phyloP scores from a whole-genome alignment of 768 basidiomycete species.

The Mycena vulgaris region DNA sequence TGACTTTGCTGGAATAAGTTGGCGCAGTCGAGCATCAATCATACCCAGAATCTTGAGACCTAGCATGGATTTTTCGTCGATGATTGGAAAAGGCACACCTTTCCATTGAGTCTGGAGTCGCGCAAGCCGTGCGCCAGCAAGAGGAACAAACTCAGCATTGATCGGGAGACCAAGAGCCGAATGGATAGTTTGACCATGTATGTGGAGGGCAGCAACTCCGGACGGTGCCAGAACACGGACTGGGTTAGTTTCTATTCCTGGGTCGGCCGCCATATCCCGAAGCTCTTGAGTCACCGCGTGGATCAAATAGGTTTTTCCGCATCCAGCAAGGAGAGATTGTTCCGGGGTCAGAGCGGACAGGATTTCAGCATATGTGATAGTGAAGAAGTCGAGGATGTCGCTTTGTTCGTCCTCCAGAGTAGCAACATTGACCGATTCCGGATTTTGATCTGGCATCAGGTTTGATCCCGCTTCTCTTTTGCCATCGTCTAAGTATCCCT shows the following conservation, averaged over 20 bases:
- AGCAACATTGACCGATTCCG: not conserved
- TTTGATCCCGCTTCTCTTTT: not conserved
- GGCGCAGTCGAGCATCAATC: constrained; percentile 31
- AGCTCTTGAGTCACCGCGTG: constrained; percentile 25
- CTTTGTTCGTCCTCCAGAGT: constrained; percentile 6
- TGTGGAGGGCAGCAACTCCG: constrained; percentile 25
- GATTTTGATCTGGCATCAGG: not conserved
- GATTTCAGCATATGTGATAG: not conserved
- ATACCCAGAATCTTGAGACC: constrained; percentile 15
- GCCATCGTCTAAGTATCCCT: not conserved
- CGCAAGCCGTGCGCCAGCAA: constrained; percentile 14
- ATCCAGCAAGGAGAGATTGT: constrained; percentile 15
- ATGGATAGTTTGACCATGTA: not conserved
- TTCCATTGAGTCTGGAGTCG: constrained; percentile 7
- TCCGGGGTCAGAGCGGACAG: not conserved
- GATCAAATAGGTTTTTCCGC: constrained; percentile 31
- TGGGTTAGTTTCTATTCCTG: not conserved
- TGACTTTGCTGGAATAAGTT: not conserved
- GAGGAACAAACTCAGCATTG: not conserved
- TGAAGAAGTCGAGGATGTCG: not conserved
- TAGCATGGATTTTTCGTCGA: constrained; percentile 30
- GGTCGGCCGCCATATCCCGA: constrained; percentile 1
- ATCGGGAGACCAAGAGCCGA: constrained; percentile 16
- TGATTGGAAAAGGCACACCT: constrained; percentile 18
- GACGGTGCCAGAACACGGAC: constrained; percentile 21